A percentile compares a stretch with the other conserved stretches of the same genome.
These are phyloP conservation scores for Lenzites betulinus DNA, from an alignment of 768 basidiomycete species.

Conservation along the genomic window DNA sequence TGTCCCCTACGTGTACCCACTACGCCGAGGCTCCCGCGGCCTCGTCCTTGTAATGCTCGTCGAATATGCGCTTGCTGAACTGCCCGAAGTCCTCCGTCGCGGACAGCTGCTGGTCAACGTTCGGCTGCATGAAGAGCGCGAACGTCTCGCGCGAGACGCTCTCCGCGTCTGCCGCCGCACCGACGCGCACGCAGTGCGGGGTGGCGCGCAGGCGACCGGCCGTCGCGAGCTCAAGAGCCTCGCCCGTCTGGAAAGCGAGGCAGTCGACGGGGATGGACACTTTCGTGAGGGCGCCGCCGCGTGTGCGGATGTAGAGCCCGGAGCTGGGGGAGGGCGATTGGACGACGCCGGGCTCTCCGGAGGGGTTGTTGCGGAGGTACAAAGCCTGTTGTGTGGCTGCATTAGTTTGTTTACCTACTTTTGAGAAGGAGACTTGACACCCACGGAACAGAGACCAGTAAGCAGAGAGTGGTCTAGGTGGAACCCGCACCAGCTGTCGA, in stretches of 20 bases:
- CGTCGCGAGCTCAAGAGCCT: slow-evolving; percentile 91
- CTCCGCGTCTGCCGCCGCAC: slow-evolving; percentile 44
- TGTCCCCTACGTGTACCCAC: slow-evolving; percentile 4
- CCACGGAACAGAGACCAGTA: slow-evolving; percentile 89
- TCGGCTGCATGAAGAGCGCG: slow-evolving; percentile 87
- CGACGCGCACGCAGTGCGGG: slow-evolving; percentile 91
- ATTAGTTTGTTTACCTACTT: neutral
- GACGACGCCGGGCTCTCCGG: slow-evolving; percentile 48
- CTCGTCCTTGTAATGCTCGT: slow-evolving; percentile 56
- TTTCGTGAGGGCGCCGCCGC: slow-evolving; percentile 76
- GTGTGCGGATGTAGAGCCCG: slow-evolving; percentile 89
- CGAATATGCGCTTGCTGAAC: slow-evolving; percentile 84
- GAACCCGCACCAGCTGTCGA: slow-evolving; percentile 94
- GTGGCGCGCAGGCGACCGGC: slow-evolving; percentile 82
- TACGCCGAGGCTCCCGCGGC: slow-evolving; percentile 26
- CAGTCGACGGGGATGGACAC: slow-evolving; percentile 85
- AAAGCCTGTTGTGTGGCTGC: slow-evolving; percentile 59
- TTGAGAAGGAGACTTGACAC: slow-evolving; percentile 20
- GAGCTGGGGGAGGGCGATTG: slow-evolving; percentile 72
- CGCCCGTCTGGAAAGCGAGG: slow-evolving; percentile 95
- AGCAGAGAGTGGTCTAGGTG: slow-evolving; percentile 90
- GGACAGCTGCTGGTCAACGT: slow-evolving; percentile 75
- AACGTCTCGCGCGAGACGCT: slow-evolving; percentile 83
- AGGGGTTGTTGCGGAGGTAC: slow-evolving; percentile 61
- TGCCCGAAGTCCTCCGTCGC: slow-evolving; percentile 79